Evolutionary conservation across 2,329 filamentous ascomycete genomes (phyloP), one percentile per base, ranked within the genome.

Genomic region (Polychaeton citri): DNA sequence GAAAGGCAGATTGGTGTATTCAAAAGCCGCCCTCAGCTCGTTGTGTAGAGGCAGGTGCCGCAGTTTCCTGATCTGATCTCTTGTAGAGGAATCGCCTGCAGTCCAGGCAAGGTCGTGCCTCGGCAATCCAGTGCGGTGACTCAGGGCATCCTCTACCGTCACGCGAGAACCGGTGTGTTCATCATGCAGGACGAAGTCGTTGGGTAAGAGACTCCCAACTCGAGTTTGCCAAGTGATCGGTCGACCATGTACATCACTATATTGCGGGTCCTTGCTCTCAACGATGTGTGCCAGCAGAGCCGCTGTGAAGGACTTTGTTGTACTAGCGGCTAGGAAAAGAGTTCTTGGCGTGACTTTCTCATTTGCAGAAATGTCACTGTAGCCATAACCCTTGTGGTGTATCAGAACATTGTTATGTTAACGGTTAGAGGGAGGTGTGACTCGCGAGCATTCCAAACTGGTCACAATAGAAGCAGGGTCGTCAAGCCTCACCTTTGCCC

Each of bases 1-100:
- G 47, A 59, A 74, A 63, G 72, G 67, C 16, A 68, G 51, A 45
- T 74, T 74, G 54, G 60, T 64, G 50, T 74, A 74, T 42, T 68
- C 60, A 33, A 50, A 68, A 8, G 45, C 52, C 0, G 60, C 62
- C 9, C 68, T 58, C 13, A 65, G 51, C 19, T 60, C 43, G 5
- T 53, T 51, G 6, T 52, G 61, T 24, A 65, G 48, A 2, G 56
- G 60, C 4, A 71, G 52, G 43, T 69, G 47, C 3, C 64, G 59
- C 35, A 73, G 45, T 21, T 49, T 54, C 18, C 57, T 54, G 12
- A 62, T 57, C 26, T 59, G 48, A 30, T 64, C 59, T 19, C 54
- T 51, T 2, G 63, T 35, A 2, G 46, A 53, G 5, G 40, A 37
- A 20, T 51, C 46, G 19, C 38, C 36, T 32, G 47, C 48, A 26